Evolutionary conservation across 169 alveolate genomes (phyloP).

Genomic region (Babesia caballi): DNA sequence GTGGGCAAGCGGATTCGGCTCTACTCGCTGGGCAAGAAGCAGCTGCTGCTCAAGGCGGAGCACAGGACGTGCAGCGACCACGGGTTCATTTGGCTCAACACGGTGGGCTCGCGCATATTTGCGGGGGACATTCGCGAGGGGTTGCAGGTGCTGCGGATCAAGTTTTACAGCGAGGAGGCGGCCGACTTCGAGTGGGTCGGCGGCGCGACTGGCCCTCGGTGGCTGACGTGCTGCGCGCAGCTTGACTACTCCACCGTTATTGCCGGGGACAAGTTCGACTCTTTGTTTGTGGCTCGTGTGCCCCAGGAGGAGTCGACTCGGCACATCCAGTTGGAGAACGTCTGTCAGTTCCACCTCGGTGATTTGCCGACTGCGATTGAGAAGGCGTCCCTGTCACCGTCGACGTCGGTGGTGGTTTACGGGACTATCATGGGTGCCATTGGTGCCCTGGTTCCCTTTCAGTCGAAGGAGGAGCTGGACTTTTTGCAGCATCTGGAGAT

Average conservation of each 20-base stretch:
- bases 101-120: slow-evolving; percentile 87
- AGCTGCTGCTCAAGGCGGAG: slow-evolving; percentile 93
- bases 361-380: slow-evolving; percentile 93
- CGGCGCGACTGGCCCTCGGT: slow-evolving; percentile 92
- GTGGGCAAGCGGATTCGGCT: slow-evolving; percentile 90
- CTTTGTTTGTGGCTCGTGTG: slow-evolving; percentile 39
- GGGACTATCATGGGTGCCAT: slow-evolving; percentile 96
- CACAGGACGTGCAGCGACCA: slow-evolving; percentile 75
- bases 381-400: slow-evolving; percentile 83
- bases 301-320: slow-evolving; percentile 58
- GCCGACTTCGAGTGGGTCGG: slow-evolving; percentile 77
- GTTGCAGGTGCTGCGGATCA: slow-evolving; percentile 84
- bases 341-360: slow-evolving; percentile 96
- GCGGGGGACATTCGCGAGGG: slow-evolving; percentile 93
- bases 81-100: slow-evolving; percentile 79
- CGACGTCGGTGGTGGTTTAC: slow-evolving; percentile 87
- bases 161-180: slow-evolving; percentile 73
- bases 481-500: slow-evolving; percentile 96
- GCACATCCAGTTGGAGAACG: slow-evolving; percentile 88
- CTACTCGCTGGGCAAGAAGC: slow-evolving; percentile 96
- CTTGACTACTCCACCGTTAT: slow-evolving; percentile 94
- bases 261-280: slow-evolving; percentile 77
- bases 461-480: slow-evolving; percentile 93
- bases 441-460: slow-evolving; percentile 93
- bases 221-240: slow-evolving; percentile 91